These are phyloP conservation scores for Penicillium sp. DNA, from an alignment of 2,329 filamentous ascomycete species.

Conservation along the genomic window DNA sequence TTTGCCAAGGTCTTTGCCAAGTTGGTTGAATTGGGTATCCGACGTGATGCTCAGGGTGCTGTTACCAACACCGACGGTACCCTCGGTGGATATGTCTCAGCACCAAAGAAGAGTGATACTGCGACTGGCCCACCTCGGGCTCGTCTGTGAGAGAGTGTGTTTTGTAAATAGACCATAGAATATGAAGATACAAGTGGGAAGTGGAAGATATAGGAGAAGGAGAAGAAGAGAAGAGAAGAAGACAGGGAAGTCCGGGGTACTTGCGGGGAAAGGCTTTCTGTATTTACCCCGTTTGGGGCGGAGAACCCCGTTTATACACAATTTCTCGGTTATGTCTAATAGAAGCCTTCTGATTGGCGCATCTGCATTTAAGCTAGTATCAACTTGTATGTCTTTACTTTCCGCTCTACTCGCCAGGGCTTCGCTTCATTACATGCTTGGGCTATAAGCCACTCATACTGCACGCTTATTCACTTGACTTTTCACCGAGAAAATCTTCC, in stretches of 20 bases:
- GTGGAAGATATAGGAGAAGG: neutral
- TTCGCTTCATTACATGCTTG: too few relatives aligned
- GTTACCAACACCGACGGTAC: slow-evolving; percentile 61
- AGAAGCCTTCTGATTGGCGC: slow-evolving; percentile 10
- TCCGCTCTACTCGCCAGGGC: too few relatives aligned
- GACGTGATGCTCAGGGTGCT: slow-evolving; percentile 54
- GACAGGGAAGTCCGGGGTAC: slow-evolving; percentile 18
- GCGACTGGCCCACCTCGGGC: slow-evolving; percentile 32
- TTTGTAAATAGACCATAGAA: slow-evolving; percentile 20
- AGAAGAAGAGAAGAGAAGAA: neutral
- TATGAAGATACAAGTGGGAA: slow-evolving; percentile 5
- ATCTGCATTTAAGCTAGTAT: too few relatives aligned
- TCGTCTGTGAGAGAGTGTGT: slow-evolving; percentile 26
- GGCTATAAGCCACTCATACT: too few relatives aligned
- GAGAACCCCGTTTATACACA: slow-evolving; percentile 1
- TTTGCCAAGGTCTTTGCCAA: slow-evolving; percentile 62
- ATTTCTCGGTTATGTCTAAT: slow-evolving; percentile 15
- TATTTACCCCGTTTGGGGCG: neutral
- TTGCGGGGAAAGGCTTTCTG: slow-evolving; percentile 9
- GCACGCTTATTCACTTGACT: too few relatives aligned
- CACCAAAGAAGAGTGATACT: slow-evolving; percentile 57
- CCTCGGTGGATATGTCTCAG: slow-evolving; percentile 58
- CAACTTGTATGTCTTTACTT: too few relatives aligned
- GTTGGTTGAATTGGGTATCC: slow-evolving; percentile 62
- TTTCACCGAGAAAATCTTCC: too few relatives aligned